Evolutionary conservation across 306 rosid genomes (phyloP).

Genomic region (Gastrolobium bilobum): DNA sequence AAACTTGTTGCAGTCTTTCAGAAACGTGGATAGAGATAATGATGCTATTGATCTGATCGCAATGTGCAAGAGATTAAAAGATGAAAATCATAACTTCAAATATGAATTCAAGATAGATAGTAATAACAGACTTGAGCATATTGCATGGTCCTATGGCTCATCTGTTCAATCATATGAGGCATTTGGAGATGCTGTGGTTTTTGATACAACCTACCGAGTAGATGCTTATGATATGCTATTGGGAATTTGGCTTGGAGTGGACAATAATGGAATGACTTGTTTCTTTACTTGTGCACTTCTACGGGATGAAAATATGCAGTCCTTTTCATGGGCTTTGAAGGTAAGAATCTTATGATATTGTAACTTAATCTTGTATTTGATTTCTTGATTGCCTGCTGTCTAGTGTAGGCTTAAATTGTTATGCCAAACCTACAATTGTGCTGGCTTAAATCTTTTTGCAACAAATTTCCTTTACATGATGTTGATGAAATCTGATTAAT

Average conservation of each 20-base stretch:
- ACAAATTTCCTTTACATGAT: conserved; percentile 31
- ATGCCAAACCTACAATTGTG: conserved; percentile 3
- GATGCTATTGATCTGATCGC: conserved; percentile 87
- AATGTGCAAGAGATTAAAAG: conserved; percentile 88
- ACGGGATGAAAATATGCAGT: conserved; percentile 72
- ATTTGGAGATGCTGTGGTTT: conserved; percentile 82
- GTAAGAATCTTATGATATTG: conserved; percentile 50
- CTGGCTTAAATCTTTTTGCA: conserved; percentile 30
- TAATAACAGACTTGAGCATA: conserved; percentile 80
- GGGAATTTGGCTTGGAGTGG: conserved; percentile 92
- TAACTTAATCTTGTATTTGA: conserved; percentile 35
- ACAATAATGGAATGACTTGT: conserved; percentile 85
- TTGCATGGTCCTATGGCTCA: conserved; percentile 80
- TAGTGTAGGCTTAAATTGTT: conserved; percentile 34
- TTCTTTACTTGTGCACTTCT: conserved; percentile 80
- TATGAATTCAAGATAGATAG: conserved; percentile 83
- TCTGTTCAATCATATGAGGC: conserved; percentile 69
- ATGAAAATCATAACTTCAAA: conserved; percentile 75
- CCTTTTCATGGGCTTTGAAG: conserved; percentile 87
- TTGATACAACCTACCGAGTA: conserved; percentile 79
- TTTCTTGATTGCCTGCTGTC: conserved; percentile 40
- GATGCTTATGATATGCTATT: conserved; percentile 86
- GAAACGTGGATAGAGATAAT: conserved; percentile 78
- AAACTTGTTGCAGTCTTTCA: conserved; percentile 80
- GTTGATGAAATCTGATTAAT: conserved; percentile 32